Evolutionary conservation across 192 early-diverging fungal species (phyloP), one percentile per base, ranked within the genome.

Genomic region (Gaertneriomyces sp.): DNA sequence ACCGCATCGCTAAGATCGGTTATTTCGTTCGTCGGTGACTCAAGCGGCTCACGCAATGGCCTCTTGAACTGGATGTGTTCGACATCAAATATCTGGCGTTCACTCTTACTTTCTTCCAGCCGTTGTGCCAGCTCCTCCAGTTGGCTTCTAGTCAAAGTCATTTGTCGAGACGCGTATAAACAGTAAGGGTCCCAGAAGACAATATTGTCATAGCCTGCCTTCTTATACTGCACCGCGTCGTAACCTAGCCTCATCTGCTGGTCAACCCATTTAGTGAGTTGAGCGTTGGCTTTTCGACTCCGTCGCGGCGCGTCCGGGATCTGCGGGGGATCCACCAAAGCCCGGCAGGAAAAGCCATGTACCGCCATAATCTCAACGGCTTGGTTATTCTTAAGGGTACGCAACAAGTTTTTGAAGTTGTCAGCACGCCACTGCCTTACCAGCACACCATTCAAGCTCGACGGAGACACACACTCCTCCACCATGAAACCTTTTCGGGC

Each of bases 141-240:
- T 16, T 39, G 17, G n/a, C 10, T 20, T 52, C 49, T 61, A 12
- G 59, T 33, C 12, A 66, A 11, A 6, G 14, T 7, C 7, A 68
- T 42, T 39, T 33, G 56, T 9, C 56, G 61, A 12, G 42, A 7
- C 7, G 53, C 40, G 10, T 20, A 25, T 10, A 70, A 25, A 45
- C 69, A 70, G 44, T 64, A 70, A 4, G 69, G 69, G 8, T 66
- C 44, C 69, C 69, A 70, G 45, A 70, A 63, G 6, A 70, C 63
- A n/a, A 60, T n/a, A 55, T 20, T 20, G 14, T 53, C 52, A 38
- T 42, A 56, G 11, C 61, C 61, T 25, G 53, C 43, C 4, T 12
- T 9, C 19, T 7, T 7, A 20, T 33, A 59, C 45, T 68, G 39
- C 61, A 70, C 51, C 0, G 69, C 17, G 47, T 70, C 69, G 53